Percentiles rank a stretch among this genome's conserved stretches.
Conservation (phyloP, 1,284 basidiomycete genomes). For the Afroboletus lepidellus region DNA sequence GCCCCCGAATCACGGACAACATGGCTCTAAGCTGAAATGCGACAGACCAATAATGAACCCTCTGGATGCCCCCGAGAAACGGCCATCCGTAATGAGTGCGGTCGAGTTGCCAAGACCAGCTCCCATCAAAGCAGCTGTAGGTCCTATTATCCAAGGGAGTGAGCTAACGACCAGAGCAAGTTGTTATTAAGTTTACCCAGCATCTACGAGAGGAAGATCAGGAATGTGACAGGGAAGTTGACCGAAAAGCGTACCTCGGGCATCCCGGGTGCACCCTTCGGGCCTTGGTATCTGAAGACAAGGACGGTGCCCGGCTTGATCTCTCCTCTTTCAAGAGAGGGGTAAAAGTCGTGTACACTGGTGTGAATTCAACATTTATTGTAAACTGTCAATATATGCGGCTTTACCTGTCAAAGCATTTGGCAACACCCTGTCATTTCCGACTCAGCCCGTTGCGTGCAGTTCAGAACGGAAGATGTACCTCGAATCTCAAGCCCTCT, state of each 20-base stretch:
- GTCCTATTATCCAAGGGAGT: conserved; percentile 46
- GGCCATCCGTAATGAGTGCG: conserved; percentile 93
- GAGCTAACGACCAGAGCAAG: conserved; percentile 3
- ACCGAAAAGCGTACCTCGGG: conserved; percentile 62
- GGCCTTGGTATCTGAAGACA: conserved; percentile 93
- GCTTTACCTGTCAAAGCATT: conserved; percentile 69
- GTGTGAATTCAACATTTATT: conserved; percentile 11
- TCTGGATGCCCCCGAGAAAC: conserved; percentile 83
- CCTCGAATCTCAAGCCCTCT: conserved; percentile 87
- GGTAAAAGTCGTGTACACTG: conserved; percentile 82
- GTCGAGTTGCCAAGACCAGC: conserved; percentile 90
- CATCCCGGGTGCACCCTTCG: conserved; percentile 97
- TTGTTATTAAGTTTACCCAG: conserved; percentile 38
- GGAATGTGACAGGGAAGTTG: not conserved
- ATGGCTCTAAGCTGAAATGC: conserved; percentile 8
- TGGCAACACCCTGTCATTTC: conserved; percentile 57
- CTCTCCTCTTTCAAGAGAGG: conserved; percentile 78
- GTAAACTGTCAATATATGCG: not conserved
- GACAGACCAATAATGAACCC: conserved; percentile 64
- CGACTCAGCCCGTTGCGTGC: conserved; percentile 1
- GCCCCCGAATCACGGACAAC: not conserved
- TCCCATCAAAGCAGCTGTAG: conserved; percentile 89
- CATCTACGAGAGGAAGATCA: conserved; percentile 38
- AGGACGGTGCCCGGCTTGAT: conserved; percentile 86
- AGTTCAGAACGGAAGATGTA: conserved; percentile 30